Conservation (phyloP, 306 rosid species). For the Vicia faba region DNA sequence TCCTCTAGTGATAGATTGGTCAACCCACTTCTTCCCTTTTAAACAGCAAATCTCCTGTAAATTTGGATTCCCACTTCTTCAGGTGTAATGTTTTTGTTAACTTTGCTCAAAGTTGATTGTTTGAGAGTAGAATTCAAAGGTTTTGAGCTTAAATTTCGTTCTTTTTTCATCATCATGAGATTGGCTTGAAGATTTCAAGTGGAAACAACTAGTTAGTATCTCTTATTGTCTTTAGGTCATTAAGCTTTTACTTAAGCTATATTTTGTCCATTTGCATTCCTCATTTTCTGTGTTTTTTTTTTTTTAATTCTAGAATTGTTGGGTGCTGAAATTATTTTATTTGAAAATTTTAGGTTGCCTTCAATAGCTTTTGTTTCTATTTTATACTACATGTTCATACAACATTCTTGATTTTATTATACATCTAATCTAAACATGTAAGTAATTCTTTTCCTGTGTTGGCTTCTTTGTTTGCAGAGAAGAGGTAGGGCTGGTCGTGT, state of each 20-base stretch:
- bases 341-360: constrained; percentile 23
- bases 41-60: background rate
- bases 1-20: background rate
- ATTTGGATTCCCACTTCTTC: background rate
- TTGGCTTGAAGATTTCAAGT: constrained; percentile 20
- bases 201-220: background rate
- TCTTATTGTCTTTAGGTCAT: constrained; percentile 12
- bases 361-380: constrained; percentile 13
- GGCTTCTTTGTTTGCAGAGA: constrained; percentile 69
- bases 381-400: constrained; percentile 19
- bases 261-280: constrained; percentile 3
- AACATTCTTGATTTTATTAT: constrained; percentile 16
- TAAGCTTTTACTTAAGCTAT: constrained; percentile 10
- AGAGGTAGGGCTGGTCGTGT: constrained; percentile 99
- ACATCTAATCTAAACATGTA: constrained; percentile 27
- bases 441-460: constrained; percentile 22
- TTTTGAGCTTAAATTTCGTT: constrained; percentile 11
- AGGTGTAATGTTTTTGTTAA: background rate
- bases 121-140: background rate
- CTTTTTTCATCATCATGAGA: background rate
- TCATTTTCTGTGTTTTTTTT: constrained; percentile 3
- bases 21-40: constrained; percentile 1
- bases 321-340: constrained; percentile 9
- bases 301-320: constrained; percentile 19
- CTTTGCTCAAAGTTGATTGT: constrained; percentile 4